Evolutionary conservation across 164 flowering plant genomes (phyloP).

Genomic region (Magnolia kwangsiensis): DNA sequence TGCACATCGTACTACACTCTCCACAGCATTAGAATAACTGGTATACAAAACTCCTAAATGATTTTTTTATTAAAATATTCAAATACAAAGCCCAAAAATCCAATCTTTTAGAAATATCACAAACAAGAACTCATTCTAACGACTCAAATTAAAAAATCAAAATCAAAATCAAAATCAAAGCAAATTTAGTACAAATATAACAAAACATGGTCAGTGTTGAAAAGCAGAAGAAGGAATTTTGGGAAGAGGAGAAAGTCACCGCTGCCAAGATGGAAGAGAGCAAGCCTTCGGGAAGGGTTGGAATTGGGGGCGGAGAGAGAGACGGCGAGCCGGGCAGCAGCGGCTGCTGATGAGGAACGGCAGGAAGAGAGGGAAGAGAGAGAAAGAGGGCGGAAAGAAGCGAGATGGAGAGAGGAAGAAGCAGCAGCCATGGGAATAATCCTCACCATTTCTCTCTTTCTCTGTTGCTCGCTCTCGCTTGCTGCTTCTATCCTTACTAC

Average conservation of each 20-base stretch:
- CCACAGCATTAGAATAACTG: no score
- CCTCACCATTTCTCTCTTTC: background rate
- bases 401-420: constrained; percentile 40
- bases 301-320: constrained; percentile 24
- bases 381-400: constrained; percentile 38
- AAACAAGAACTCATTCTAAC: background rate
- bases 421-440: constrained; percentile 17
- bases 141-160: background rate
- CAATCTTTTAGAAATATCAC: background rate
- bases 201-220: background rate
- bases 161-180: background rate
- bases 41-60: no score
- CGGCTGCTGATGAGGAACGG: constrained; percentile 18
- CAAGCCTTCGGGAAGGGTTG: constrained; percentile 39
- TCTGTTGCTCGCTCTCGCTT: no score
- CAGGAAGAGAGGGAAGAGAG: constrained; percentile 24
- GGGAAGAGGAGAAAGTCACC: constrained; percentile 27
- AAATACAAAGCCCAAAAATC: background rate
- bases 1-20: no score
- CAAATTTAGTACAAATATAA: background rate
- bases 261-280: constrained; percentile 41
- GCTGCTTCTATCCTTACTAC: no score
- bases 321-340: constrained; percentile 22
- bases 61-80: background rate
- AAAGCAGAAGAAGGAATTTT: background rate